Evolutionary conservation across 1,284 basidiomycete genomes (phyloP).

Genomic region (Fomitopsis pinicola): DNA sequence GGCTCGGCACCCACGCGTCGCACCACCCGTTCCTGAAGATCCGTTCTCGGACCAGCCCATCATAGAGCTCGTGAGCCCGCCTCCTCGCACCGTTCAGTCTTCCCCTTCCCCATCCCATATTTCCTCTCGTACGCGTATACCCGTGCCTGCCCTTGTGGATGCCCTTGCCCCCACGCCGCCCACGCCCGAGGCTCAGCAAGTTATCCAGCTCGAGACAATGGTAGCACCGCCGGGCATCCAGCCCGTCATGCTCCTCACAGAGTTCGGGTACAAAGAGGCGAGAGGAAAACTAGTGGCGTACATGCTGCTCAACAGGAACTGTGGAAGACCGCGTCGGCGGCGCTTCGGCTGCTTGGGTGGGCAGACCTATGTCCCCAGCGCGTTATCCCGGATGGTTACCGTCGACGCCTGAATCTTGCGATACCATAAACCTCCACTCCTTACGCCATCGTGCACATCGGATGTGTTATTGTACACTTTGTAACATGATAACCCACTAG

Average conservation of each 20-base stretch:
- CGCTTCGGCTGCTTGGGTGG: conserved; percentile 13
- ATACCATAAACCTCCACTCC: too few species aligned
- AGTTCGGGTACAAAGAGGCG: conserved; percentile 12
- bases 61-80: conserved; percentile 1
- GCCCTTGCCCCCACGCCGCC: neutral
- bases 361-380: conserved; percentile 23
- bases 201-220: neutral
- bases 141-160: conserved; percentile 7
- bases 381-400: conserved; percentile 22
- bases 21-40: conserved; percentile 14
- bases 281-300: conserved; percentile 24
- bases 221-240: conserved; percentile 2
- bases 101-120: conserved; percentile 8
- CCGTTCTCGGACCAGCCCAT: conserved; percentile 22
- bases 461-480: neutral
- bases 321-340: conserved; percentile 21
- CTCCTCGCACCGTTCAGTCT: conserved; percentile 10
- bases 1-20: conserved; percentile 1
- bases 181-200: neutral
- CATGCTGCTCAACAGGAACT: conserved; percentile 22
- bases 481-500: neutral
- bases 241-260: conserved; percentile 8
- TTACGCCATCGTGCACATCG: too few species aligned
- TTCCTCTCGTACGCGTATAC: conserved; percentile 13
- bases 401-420: conserved; percentile 6